These are phyloP conservation scores for Daldinia loculata DNA, from an alignment of 495 filamentous ascomycete species.

Conservation along the genomic window DNA sequence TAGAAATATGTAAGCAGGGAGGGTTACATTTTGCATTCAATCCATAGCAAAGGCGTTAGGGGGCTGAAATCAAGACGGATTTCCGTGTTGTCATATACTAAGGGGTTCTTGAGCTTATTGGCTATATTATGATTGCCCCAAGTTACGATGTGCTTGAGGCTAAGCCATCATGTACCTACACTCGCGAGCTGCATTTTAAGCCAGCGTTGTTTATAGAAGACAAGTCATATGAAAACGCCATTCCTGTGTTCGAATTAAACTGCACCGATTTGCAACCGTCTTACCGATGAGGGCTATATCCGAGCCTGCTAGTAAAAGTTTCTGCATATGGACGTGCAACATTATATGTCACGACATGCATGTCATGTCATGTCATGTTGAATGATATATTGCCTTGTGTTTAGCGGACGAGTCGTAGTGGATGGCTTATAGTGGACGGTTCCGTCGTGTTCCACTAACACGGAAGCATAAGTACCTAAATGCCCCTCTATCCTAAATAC, in stretches of 20 bases:
- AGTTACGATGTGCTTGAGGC: background rate
- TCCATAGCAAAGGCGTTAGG: slow-evolving; percentile 31
- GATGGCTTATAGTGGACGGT: background rate
- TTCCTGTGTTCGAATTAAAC: background rate
- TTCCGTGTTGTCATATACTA: slow-evolving; percentile 13
- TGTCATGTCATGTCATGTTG: background rate
- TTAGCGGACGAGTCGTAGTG: background rate
- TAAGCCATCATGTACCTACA: background rate
- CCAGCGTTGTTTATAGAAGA: background rate
- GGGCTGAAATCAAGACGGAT: background rate
- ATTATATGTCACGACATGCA: background rate
- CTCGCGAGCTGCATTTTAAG: background rate
- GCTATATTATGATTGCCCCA: background rate
- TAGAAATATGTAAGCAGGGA: background rate
- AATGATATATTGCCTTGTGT: background rate
- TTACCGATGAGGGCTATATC: background rate
- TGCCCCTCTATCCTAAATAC: background rate
- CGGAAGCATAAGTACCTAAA: background rate
- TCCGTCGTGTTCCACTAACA: background rate
- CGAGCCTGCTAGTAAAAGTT: background rate
- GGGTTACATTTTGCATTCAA: slow-evolving; percentile 17
- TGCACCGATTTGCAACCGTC: background rate
- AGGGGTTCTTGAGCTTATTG: slow-evolving; percentile 2
- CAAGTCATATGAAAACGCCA: background rate
- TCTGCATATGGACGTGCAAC: background rate